These are phyloP conservation scores for Solanum peruvianum DNA, from an alignment of 257 asterid species.

Conservation along the genomic window DNA sequence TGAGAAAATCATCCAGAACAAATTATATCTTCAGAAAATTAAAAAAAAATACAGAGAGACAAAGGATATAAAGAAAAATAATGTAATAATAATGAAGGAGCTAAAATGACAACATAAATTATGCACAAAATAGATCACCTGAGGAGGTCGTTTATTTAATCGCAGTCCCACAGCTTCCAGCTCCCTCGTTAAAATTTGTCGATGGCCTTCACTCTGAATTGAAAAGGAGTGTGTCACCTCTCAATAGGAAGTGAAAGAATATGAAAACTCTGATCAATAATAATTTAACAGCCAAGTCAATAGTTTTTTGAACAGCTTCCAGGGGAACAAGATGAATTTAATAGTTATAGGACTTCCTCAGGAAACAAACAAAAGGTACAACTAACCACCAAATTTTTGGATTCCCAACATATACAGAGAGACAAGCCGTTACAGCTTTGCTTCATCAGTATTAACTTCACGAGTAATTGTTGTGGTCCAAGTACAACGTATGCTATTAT, in stretches of 20 bases:
- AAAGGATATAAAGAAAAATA: background rate
- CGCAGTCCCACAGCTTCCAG: slow-evolving; percentile 99
- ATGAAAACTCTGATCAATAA: background rate
- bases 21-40: background rate
- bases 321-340: background rate
- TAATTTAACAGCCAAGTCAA: background rate
- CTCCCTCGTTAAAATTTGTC: slow-evolving; percentile 90
- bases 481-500: background rate
- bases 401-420: background rate
- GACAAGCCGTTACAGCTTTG: background rate
- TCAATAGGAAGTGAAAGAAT: background rate
- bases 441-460: background rate
- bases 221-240: background rate
- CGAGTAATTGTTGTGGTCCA: background rate
- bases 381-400: background rate
- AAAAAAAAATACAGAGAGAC: background rate
- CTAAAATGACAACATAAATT: background rate
- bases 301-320: background rate
- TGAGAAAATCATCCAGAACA: background rate
- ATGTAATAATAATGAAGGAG: background rate
- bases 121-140: slow-evolving; percentile 29
- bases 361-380: background rate
- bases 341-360: background rate
- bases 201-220: slow-evolving; percentile 94
- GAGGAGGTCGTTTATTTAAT: slow-evolving; percentile 85